Evolutionary conservation across 129 eudicot species (phyloP).

Genomic region (Flaveria ramosissima): DNA sequence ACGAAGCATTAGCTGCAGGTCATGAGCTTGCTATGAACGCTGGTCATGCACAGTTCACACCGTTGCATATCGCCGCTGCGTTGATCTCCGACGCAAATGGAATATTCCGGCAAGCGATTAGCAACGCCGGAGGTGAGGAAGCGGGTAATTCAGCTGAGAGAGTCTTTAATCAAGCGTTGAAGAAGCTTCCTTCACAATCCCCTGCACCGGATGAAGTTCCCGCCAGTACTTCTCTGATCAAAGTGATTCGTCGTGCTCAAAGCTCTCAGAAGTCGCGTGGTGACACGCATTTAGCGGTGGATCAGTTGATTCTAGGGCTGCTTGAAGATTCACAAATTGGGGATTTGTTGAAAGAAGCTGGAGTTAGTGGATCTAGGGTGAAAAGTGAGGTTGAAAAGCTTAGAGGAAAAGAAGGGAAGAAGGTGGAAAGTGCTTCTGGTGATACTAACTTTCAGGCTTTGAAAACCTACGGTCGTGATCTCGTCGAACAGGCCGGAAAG

Average conservation of each 20-base stretch:
- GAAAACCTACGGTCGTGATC: conserved; percentile 90
- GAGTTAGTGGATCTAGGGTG: conserved; percentile 59
- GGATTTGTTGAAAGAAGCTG: conserved; percentile 79
- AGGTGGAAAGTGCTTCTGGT: conserved; percentile 93
- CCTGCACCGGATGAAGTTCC: conserved; percentile 90
- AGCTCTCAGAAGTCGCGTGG: conserved; percentile 66
- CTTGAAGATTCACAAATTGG: conserved; percentile 75
- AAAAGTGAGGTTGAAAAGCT: conserved; percentile 77
- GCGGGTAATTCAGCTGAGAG: conserved; percentile 71
- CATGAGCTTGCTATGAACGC: conserved; percentile 70
- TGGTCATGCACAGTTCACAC: conserved; percentile 87
- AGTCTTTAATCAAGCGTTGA: conserved; percentile 70
- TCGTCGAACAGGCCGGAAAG: conserved; percentile 90
- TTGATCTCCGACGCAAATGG: conserved; percentile 63
- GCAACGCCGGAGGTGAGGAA: conserved; percentile 69
- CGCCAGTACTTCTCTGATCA: conserved; percentile 63
- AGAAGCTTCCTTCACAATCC: conserved; percentile 78
- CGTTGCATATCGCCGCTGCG: conserved; percentile 63
- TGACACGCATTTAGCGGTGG: conserved; percentile 86
- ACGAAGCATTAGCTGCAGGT: conserved; percentile 66
- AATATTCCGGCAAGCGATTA: conserved; percentile 76
- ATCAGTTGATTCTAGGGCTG: conserved; percentile 79
- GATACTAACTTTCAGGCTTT: conserved; percentile 81
- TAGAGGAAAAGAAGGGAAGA: conserved; percentile 85
- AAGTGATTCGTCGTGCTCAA: conserved; percentile 71